Evolutionary conservation across 2,329 filamentous ascomycete genomes (phyloP), one percentile per base, ranked within the genome.

Genomic region (Cytospora leucostoma): DNA sequence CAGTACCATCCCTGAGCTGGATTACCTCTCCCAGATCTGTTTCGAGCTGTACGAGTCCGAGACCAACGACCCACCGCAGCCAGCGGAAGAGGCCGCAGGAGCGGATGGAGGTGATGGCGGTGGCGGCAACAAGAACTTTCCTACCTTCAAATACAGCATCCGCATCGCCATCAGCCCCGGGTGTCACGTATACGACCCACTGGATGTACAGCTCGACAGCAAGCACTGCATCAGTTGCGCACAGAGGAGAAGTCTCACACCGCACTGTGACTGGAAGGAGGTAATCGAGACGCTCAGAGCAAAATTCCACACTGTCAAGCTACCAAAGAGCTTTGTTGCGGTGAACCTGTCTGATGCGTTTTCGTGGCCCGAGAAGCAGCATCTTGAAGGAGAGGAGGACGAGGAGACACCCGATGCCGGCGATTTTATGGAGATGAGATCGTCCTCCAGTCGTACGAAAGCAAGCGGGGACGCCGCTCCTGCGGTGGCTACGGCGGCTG

Each of bases 31-130:
- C 8, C 95, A 98, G 74, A 98, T 99, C 73, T 96, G 92, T 75
- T 99, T 99, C 70, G 95, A 99, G 79, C 83, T 99, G 34, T 99
- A 99, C 77, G 95, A 99, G 75, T 94, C 92, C 17, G 92, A 95
- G 75, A 94, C 93, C 68, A 88, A 86, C 33, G 51, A 61, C 71
- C 75, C 78, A 19, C 44, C 44, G n/a, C 44, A n/a, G 44, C 44
- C 44, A 21, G 7, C 44, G n/a, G n/a, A 21, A 21, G 10, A 71
- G 80, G 11, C 34, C 12, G 44, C 53, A 38, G 35, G 27, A 17
- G 58, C 56, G 64, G 64, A 70, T 5, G 44, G 44, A 47, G 44
- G 10, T 70, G 70, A 64, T 69, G 74, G 76, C 21, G 76, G 80
- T 17, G 78, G 81, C 19, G 86, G 88, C 65, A 47, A 47, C 8